Conservation (phyloP, 305 asterid species). For the Fraxinus greggii region DNA sequence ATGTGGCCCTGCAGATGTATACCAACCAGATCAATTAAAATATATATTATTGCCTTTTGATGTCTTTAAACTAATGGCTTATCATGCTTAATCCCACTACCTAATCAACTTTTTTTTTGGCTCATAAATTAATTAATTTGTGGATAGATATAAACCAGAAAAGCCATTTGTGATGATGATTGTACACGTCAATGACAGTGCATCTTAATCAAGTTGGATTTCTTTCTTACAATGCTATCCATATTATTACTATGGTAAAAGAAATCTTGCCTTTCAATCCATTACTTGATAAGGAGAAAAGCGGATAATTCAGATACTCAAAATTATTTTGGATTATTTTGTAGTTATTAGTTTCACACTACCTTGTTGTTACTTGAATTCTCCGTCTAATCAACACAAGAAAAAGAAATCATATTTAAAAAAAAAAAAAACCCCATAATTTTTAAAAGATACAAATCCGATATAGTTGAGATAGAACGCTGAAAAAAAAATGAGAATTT, state of each 20-base stretch:
- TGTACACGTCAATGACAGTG: background rate
- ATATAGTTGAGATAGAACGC: too few relatives aligned
- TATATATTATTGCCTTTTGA: background rate
- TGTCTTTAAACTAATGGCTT: conserved; percentile 18
- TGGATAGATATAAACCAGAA: background rate
- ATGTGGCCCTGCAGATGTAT: background rate
- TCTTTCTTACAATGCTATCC: background rate
- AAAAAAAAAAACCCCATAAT: too few relatives aligned
- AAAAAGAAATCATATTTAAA: too few relatives aligned
- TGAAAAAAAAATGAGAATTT: background rate
- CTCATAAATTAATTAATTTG: conserved; percentile 6
- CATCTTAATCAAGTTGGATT: conserved; percentile 17
- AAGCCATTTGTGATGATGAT: conserved; percentile 15
- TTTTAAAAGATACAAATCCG: too few relatives aligned
- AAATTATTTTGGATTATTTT: background rate
- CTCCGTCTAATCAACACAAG: background rate
- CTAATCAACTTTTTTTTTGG: conserved; percentile 15
- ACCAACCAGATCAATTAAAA: background rate
- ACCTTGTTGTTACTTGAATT: too few relatives aligned
- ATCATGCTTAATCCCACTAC: conserved; percentile 30
- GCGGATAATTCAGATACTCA: background rate
- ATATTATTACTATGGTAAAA: background rate
- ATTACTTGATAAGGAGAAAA: background rate
- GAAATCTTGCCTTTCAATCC: background rate
- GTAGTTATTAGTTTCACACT: background rate